Evolutionary conservation across 352 stramenopile species (phyloP).

Genomic region (Phytophthora colocasiae): DNA sequence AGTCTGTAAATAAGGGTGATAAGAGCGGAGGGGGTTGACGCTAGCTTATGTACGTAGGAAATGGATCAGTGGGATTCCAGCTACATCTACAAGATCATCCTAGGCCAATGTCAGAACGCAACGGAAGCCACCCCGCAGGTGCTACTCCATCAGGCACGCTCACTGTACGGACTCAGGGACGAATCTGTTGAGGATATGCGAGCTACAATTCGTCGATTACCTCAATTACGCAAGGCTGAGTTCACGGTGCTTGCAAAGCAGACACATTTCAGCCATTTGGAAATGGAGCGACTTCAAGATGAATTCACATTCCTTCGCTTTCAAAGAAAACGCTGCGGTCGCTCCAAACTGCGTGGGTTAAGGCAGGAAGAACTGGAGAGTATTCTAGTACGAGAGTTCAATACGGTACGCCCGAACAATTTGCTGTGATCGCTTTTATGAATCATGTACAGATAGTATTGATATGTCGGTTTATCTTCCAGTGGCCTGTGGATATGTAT

Average conservation of each 20-base stretch:
- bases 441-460: background rate
- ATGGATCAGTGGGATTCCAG: slow-evolving; percentile 71
- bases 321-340: slow-evolving; percentile 49
- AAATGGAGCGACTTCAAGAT: slow-evolving; percentile 64
- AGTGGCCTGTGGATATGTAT: slow-evolving; percentile 59
- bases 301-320: slow-evolving; percentile 75
- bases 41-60: slow-evolving; percentile 31
- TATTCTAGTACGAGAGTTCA: slow-evolving; percentile 60
- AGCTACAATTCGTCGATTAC: slow-evolving; percentile 50
- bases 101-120: slow-evolving; percentile 45
- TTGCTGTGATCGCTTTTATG: background rate
- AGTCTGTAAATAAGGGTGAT: background rate
- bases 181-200: slow-evolving; percentile 72
- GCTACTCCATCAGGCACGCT: slow-evolving; percentile 47
- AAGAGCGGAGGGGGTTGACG: background rate
- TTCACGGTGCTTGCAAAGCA: slow-evolving; percentile 52
- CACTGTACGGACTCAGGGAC: slow-evolving; percentile 61
- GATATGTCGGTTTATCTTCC: slow-evolving; percentile 2
- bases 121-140: slow-evolving; percentile 36
- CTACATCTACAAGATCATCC: slow-evolving; percentile 74
- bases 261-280: slow-evolving; percentile 59
- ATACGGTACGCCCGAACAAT: slow-evolving; percentile 34
- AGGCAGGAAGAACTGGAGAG: slow-evolving; percentile 60
- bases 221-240: slow-evolving; percentile 60
- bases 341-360: slow-evolving; percentile 56